phyloP scores from a whole-genome alignment of 2,329 filamentous ascomycete species.

The Meredithiella fracta region DNA sequence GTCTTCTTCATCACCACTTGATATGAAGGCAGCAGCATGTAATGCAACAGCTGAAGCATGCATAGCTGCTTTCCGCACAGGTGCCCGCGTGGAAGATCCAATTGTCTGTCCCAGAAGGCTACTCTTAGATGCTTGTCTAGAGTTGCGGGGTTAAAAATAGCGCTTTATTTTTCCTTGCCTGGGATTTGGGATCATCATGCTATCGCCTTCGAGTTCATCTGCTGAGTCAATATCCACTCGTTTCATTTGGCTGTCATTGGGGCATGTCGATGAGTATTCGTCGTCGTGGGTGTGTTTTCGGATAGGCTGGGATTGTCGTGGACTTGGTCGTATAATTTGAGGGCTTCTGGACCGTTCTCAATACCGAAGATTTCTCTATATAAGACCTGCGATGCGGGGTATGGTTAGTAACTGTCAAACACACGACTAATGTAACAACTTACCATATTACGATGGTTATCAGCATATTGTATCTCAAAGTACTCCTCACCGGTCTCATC shows the following conservation, averaged over 20 bases:
- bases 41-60: conserved; percentile 1
- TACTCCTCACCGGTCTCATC: not conserved
- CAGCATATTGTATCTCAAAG: not conserved
- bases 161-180: not conserved
- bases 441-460: not conserved
- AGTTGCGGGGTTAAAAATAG: not conserved
- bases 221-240: not conserved
- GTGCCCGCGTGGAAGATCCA: not conserved
- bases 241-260: not conserved
- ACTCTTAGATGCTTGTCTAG: not conserved
- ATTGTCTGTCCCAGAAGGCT: not conserved
- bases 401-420: not conserved
- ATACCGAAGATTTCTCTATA: conserved; percentile 19
- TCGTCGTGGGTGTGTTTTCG: not conserved
- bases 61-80: not conserved
- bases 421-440: not conserved
- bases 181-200: not conserved
- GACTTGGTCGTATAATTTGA: conserved; percentile 16
- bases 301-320: not conserved
- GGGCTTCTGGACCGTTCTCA: conserved; percentile 21
- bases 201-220: not conserved
- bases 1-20: conserved; percentile 21
- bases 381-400: not conserved
- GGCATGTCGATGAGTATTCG: not conserved
- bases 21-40: conserved; percentile 6